These are phyloP conservation scores for Parathielavia appendiculata DNA, from an alignment of 495 filamentous ascomycete species.

Conservation along the genomic window DNA sequence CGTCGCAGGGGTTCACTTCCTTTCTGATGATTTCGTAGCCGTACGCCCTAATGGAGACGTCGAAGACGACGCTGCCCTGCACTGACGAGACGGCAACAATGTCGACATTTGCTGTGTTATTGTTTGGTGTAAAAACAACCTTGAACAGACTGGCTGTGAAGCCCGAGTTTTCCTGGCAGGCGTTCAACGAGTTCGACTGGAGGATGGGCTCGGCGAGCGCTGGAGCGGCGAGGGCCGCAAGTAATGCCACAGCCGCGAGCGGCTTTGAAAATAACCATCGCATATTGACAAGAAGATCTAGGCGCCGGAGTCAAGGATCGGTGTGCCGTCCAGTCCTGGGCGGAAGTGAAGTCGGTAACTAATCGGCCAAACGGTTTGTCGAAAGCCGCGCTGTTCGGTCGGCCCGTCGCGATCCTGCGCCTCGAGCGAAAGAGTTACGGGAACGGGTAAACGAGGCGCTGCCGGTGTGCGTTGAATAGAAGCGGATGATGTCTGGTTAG, in stretches of 20 bases:
- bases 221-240: constrained; percentile 27
- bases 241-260: constrained; percentile 34
- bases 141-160: constrained; percentile 81
- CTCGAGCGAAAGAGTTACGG: not conserved
- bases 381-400: not conserved
- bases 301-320: not conserved
- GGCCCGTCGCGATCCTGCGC: not conserved
- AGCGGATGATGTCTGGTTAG: not conserved
- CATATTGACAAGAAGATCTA: constrained; percentile 23
- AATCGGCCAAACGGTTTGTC: not conserved
- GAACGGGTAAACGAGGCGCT: constrained; percentile 10
- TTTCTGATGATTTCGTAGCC: constrained; percentile 64
- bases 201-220: constrained; percentile 41
- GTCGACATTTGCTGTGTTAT: constrained; percentile 65
- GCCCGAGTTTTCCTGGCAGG: constrained; percentile 72
- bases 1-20: constrained; percentile 69
- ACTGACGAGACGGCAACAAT: constrained; percentile 83
- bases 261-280: constrained; percentile 34
- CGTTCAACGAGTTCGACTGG: constrained; percentile 67
- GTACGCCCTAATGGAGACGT: constrained; percentile 73
- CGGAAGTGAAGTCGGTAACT: not conserved
- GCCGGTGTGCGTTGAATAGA: constrained; percentile 2
- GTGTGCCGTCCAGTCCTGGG: not conserved
- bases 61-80: constrained; percentile 73
- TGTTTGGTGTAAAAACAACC: constrained; percentile 71